These are phyloP conservation scores for Pseudogymnoascus sp. DNA, from an alignment of 2,329 filamentous ascomycete species.

Conservation along the genomic window DNA sequence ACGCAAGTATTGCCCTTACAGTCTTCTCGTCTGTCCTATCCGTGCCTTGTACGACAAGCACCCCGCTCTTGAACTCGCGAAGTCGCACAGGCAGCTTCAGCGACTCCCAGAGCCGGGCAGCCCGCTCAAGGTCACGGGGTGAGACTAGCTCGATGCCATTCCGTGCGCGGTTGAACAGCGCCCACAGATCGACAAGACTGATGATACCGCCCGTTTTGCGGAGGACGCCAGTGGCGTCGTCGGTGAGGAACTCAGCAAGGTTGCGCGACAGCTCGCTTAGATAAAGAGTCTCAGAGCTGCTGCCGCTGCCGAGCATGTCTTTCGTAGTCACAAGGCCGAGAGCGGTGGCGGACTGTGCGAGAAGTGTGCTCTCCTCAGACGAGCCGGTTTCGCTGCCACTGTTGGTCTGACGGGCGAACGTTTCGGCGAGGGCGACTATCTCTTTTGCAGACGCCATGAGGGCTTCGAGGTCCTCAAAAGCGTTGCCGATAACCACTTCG, in stretches of 20 bases:
- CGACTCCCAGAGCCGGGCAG: slow-evolving; percentile 78
- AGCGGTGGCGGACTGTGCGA: slow-evolving; percentile 74
- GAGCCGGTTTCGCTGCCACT: slow-evolving; percentile 46
- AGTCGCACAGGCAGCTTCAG: slow-evolving; percentile 78
- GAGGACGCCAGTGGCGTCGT: slow-evolving; percentile 71
- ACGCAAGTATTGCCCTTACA: slow-evolving; percentile 63
- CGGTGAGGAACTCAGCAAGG: slow-evolving; percentile 79
- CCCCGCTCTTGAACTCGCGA: slow-evolving; percentile 81
- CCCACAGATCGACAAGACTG: slow-evolving; percentile 84
- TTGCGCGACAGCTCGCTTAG: slow-evolving; percentile 79
- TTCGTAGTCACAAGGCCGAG: slow-evolving; percentile 88
- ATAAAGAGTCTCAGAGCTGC: slow-evolving; percentile 72
- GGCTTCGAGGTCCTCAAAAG: slow-evolving; percentile 92
- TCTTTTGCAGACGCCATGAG: slow-evolving; percentile 97
- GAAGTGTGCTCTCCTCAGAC: slow-evolving; percentile 62
- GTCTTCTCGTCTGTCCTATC: slow-evolving; percentile 90
- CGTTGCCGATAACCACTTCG: slow-evolving; percentile 81
- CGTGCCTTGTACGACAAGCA: slow-evolving; percentile 84
- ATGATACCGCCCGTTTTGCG: slow-evolving; percentile 79
- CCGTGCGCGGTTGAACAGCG: slow-evolving; percentile 84
- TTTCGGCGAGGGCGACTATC: slow-evolving; percentile 85
- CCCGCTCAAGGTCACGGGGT: slow-evolving; percentile 84
- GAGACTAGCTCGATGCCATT: slow-evolving; percentile 92
- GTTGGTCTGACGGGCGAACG: slow-evolving; percentile 63
- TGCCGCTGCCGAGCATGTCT: slow-evolving; percentile 76